Conservation (phyloP, 352 stramenopile genomes). For the Phytophthora pinifolia region DNA sequence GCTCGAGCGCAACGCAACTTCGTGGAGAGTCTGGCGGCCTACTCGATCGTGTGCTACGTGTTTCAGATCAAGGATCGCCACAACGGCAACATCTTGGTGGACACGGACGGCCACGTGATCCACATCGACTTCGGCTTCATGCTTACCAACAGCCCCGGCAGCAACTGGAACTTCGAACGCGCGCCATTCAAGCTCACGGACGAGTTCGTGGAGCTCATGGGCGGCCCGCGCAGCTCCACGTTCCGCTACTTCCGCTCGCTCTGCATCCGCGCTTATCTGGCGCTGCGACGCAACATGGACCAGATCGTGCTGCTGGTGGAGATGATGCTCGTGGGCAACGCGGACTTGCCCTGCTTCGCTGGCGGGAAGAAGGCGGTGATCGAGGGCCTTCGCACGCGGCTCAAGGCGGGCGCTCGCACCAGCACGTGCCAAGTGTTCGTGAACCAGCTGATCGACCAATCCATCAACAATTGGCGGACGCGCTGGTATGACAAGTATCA, state of each 20-base stretch:
- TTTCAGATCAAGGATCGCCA: constrained; percentile 99
- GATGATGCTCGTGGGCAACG: constrained; percentile 94
- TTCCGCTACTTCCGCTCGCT: constrained; percentile 96
- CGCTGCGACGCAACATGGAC: constrained; percentile 92
- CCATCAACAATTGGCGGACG: constrained; percentile 89
- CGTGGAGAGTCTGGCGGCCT: constrained; percentile 93
- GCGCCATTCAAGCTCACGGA: constrained; percentile 97
- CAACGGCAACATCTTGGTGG: constrained; percentile 99
- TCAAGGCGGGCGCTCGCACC: constrained; percentile 81
- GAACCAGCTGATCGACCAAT: constrained; percentile 86
- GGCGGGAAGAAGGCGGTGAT: constrained; percentile 82
- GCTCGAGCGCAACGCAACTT: constrained; percentile 87
- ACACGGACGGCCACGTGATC: constrained; percentile 96
- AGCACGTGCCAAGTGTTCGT: constrained; percentile 83
- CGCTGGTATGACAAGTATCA: constrained; percentile 93
- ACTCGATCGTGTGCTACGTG: constrained; percentile 98
- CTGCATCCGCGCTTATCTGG: constrained; percentile 95
- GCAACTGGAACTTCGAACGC: constrained; percentile 96
- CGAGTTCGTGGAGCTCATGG: constrained; percentile 96
- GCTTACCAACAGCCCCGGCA: constrained; percentile 93
- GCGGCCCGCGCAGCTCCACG: constrained; percentile 87
- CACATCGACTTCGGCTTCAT: constrained; percentile 99
- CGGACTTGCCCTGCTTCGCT: constrained; percentile 80
- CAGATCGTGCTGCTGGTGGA: constrained; percentile 96
- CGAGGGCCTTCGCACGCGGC: constrained; percentile 67